Base-by-base conservation (phyloP, 2,329 filamentous ascomycete genomes). In the Zasmidium angulare region DNA sequence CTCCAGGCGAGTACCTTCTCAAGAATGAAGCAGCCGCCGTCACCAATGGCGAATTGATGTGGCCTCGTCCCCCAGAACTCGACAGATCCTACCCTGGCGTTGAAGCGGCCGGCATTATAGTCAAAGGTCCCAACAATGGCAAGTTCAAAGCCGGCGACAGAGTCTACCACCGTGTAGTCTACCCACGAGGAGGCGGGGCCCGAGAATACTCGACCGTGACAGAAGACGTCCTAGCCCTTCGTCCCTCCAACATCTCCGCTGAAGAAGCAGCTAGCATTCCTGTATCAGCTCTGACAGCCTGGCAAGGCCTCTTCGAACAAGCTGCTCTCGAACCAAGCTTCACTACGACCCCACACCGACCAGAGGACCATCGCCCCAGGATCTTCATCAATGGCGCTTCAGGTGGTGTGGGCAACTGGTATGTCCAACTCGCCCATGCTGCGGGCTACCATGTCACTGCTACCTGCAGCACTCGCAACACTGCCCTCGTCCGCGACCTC, bases 331-430 rank as follows among this genome's bases (percentile, higher is more conserved):
- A 58, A 10, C 55, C 58, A 20, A 68, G 67, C 19, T 64, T 79
- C 29, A 62, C 65, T 6, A 17, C 75, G 76, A 29, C 26, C 26
- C 11, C 26, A 6, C 26, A 29, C 26, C 26, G 6, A 56, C 24
- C 26, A 10, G 48, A 54, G 53, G 49, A 14, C 55, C 12, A 31
- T 10, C 76, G 75, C 6, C 79, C 83, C 53, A 81, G 78, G 64
- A 77, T 89, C 3, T 84, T 89, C 66, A 81, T 89, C 69, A 88
- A 89, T 63, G 86, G 85, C 11, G 86, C 85, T 0, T 84, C 80
- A 3, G 86, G 86, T 10, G 86, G 86, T 0, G 81, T 79, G 1
- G 87, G 87, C 0, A 78, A 81, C 0, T 87, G 81, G 59, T 82
- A 78, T 0, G 84, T 89, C 55, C 86, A 89, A 68, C 80, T 89